These are phyloP conservation scores for Podospora sp. DNA, from an alignment of 495 filamentous ascomycete species.

Conservation along the genomic window DNA sequence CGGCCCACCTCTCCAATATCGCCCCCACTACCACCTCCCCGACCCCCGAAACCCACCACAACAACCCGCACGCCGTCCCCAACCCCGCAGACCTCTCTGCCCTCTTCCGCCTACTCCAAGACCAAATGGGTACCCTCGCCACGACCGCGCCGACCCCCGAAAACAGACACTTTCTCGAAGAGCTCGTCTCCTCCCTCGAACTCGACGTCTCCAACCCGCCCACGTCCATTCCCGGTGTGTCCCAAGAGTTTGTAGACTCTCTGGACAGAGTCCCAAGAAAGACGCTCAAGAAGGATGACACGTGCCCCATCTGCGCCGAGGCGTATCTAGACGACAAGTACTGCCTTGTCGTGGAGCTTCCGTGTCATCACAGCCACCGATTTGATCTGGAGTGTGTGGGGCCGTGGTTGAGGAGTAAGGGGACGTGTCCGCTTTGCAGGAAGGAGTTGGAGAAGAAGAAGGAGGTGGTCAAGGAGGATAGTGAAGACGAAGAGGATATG, in stretches of 20 bases:
- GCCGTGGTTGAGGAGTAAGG: constrained; percentile 87
- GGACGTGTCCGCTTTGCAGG: constrained; percentile 86
- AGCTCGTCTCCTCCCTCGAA: constrained; percentile 66
- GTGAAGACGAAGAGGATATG: constrained; percentile 66
- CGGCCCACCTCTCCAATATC: constrained; percentile 67
- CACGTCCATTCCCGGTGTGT: constrained; percentile 69
- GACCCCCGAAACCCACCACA: constrained; percentile 36
- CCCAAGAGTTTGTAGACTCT: constrained; percentile 75
- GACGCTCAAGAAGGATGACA: constrained; percentile 64
- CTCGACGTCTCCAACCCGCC: constrained; percentile 67
- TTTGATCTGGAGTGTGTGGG: constrained; percentile 96
- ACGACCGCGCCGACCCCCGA: constrained; percentile 56
- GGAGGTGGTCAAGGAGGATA: constrained; percentile 50
- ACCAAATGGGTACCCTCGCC: constrained; percentile 49
- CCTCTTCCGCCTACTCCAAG: constrained; percentile 55
- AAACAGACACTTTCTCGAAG: constrained; percentile 62
- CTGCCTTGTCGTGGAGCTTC: constrained; percentile 83
- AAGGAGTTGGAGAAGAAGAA: constrained; percentile 77
- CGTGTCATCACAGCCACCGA: constrained; percentile 76
- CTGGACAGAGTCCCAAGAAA: constrained; percentile 80
- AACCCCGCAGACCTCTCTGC: constrained; percentile 74
- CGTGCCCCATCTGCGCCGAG: constrained; percentile 86
- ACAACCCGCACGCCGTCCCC: constrained; percentile 66
- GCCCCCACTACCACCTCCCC: constrained; percentile 40
- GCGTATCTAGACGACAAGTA: constrained; percentile 77